Base-by-base conservation (phyloP, 1,284 basidiomycete genomes). In the Pulveroboletus sp. region DNA sequence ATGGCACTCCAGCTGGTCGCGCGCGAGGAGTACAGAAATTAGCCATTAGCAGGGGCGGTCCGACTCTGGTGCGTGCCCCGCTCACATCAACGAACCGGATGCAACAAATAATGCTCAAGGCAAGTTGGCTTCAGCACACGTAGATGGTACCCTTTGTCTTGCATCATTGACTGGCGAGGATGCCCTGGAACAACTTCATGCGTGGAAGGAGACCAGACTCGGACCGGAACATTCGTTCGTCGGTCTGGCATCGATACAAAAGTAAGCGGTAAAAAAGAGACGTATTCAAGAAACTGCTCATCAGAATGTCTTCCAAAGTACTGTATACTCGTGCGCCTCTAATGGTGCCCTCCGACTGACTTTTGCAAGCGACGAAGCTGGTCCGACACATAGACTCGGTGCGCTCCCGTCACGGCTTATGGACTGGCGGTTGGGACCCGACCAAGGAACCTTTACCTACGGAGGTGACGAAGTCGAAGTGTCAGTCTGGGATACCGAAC, bases 381-480 rank as follows among this genome's bases (percentile, higher is more conserved):
- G 67, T 24, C 56, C 29, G 43, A 67, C 49, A 52, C 73, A 59
- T 56, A 69, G 31, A 35, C 66, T 74, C 26, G 69, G 73, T 24
- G 72, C 75, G 12, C 78, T 92, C 40, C 89, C 90, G 2, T 84
- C 79, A 62, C 82, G 86, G 28, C 74, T 92, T 22, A 75, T 72
- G 44, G 83, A 82, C 54, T 90, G 89, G 86, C 79, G 80, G n/a
- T 72, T 91, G 17, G 80, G 85, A 4, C 65, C 75, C 9, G 75
- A 82, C 50, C 74, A 73, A 6, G 69, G 76, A 25, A 79, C 80
- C 0, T 94, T 96, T 73, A 83, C 86, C 1, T 89, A 93, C 60
- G 94, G 89, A 8, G 94, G 94, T 5, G 87, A 95, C 64, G 94
- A 96, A 72, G 90, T 96, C 18, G 92, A 95, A 57, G 71, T 94